Evolutionary conservation across 371 early-diverging fungal genomes (phyloP).

Genomic region (Rhizopus sp.): DNA sequence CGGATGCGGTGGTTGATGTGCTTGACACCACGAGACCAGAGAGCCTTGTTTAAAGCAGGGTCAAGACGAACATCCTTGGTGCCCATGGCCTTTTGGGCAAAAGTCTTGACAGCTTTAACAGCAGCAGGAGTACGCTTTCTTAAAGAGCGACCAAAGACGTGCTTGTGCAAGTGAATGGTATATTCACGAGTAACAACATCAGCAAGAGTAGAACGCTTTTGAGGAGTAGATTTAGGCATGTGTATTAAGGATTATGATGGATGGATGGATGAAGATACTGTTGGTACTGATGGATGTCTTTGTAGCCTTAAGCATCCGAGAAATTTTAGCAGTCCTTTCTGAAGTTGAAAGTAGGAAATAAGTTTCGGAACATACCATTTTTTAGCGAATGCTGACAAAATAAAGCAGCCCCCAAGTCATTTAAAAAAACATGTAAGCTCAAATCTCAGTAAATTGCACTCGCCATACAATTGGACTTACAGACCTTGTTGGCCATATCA

Average conservation of each 20-base stretch:
- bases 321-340: too few relatives aligned
- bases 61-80: slow-evolving; percentile 86
- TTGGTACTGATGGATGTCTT: too few relatives aligned
- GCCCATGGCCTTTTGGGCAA: slow-evolving; percentile 88
- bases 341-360: too few relatives aligned
- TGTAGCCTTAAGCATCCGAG: too few relatives aligned
- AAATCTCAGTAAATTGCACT: background rate
- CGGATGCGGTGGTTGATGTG: slow-evolving; percentile 91
- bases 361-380: too few relatives aligned
- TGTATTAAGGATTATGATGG: background rate
- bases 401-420: too few relatives aligned
- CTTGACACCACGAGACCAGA: slow-evolving; percentile 93
- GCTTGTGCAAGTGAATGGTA: slow-evolving; percentile 96
- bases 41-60: slow-evolving; percentile 76
- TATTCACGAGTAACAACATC: slow-evolving; percentile 89
- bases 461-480: background rate
- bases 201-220: slow-evolving; percentile 66
- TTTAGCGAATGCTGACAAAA: too few relatives aligned
- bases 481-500: background rate
- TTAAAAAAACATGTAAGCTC: background rate
- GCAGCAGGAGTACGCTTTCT: slow-evolving; percentile 96
- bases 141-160: slow-evolving; percentile 82
- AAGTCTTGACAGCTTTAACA: slow-evolving; percentile 87
- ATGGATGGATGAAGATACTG: slow-evolving; percentile 23
- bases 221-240: slow-evolving; percentile 56